Evolutionary conservation across 192 early-diverging fungal species (phyloP), one percentile per base, ranked within the genome.

Genomic region (Podila minutissima): DNA sequence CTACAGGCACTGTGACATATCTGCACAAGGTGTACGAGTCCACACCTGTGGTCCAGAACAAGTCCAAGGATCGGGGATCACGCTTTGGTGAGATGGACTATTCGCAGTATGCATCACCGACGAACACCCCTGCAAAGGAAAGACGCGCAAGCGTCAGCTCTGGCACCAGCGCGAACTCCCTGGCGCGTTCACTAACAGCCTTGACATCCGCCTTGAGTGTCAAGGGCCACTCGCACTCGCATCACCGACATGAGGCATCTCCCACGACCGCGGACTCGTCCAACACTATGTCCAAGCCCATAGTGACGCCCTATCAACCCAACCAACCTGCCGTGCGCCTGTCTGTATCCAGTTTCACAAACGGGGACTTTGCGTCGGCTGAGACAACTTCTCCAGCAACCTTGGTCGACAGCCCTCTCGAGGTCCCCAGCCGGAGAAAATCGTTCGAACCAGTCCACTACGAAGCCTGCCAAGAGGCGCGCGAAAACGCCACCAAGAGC

Each of bases 11-110:
- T 3, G 70, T 82, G 19, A 73, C 77, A 50, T 84, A 82, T 67
- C 1, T 84, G 6, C 75, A 84, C 49, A 84, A 84, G 64, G 71
- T 79, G 8, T 79, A 79, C 33, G 76, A 79, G 15, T 69, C 67
- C 17, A 79, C 76, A 3, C 76, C 70, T 0, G 76, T 79, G 32
- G 60, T 79, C 22, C 50, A 79, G 66, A 79, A 79, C 32, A 72
- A 79, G 51, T 10, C 53, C 5, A 55, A 26, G 2, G 53, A 55
- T 11, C 53, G 53, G 17, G 5, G 53, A n/a, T 55, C 53, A 26
- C n/a, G 22, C 9, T 55, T 55, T 55, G 53, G 53, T 22, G 53
- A 55, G 53, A 55, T 55, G 53, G 53, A 55, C 24, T 55, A 55
- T 22, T 55, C 53, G 6, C 53, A 55, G n/a, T 17, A 55, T 8